Evolutionary conservation across 495 filamentous ascomycete species (phyloP), one percentile per base, ranked within the genome.

Genomic region (Amphirosellinia nigrospora): DNA sequence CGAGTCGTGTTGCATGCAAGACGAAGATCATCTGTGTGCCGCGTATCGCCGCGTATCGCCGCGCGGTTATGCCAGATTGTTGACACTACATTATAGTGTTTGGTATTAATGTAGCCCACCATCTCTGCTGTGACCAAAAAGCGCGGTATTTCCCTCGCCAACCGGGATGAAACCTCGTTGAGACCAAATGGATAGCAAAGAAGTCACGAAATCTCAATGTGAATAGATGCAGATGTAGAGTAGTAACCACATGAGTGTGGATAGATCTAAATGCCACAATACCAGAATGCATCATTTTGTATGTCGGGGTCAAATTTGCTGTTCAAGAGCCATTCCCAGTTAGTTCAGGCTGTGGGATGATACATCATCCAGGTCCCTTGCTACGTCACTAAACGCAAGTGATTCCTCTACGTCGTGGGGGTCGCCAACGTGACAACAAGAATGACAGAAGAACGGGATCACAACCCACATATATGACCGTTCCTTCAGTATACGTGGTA

Each of bases 151-250:
- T 69, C 23, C 19, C 43, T 69, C 56, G 66, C 55, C 43, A 69
- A 64, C 68, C 68, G 60, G 68, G 60, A 70, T 64, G 60, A 56
- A 64, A 70, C 68, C 60, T 64, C 48, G 59, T 41, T 23, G 28
- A 16, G 10, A 34, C 62, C 30, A 53, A 39, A 62, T 62, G 56
- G 30, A 58, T 59, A 13, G 53, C 56, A 69, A 30, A 45, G 45
- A 4, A 53, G 43, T 36, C 34, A 32, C 23, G 15, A 32, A 32
- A 50, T 36, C 39, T 41, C 30, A 39, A 46, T 60, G 43, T 68
- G 26, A 50, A 68, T 53, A 50, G 32, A 68, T 38, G 63, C 36
- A 59, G 45, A 50, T 34, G 52, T 38, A 48, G 3, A 7, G 34
- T 62, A 53, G 59, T 53, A 45, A 23, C 15, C 21, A 52, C 21